Evolutionary conservation across 139 green algal species (phyloP), one percentile per base, ranked within the genome.

Genomic region (Astrephomene gubernaculifera): DNA sequence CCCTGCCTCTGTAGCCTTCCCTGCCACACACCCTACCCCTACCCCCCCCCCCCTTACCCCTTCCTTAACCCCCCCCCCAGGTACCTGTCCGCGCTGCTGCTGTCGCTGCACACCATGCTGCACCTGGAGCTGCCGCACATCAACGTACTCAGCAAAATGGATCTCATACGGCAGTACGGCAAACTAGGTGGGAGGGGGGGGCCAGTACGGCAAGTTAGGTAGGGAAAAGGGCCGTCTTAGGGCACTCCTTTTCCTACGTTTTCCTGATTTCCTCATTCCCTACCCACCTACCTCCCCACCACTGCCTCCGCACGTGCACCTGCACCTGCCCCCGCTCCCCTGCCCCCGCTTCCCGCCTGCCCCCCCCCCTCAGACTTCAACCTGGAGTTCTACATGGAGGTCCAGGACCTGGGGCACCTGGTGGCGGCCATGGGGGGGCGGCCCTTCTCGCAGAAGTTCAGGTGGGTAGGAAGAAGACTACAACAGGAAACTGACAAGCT

Each of bases 361-460:
- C 21, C 21, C 8, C 21, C 22, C 24, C 9, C 8, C 57, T 65
- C 43, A 92, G 91, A 89, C 1, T 97, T 99, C 83, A 93, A 94
- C 54, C 91, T 98, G 12, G 95, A 98, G 31, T 99, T 94, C 78
- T 99, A 98, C 90, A 95, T 95, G 2, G 90, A 98, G 86, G 96
- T 98, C 21, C 93, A 98, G 81, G 96, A 98, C 83, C 91, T 99
- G 54, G 86, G 79, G 0, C 94, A 96, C 86, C 87, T 98, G 41
- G 91, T 94, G 91, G 63, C 54, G 5, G 31, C 61, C 1, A 87
- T 89, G 87, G 89, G 86, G 19, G 29, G 83, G 14, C 76, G 81
- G 25, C 83, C 89, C 44, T 93, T 94, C 73, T 87, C 69, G 39
- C 79, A 78, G 10, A 87, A 89, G 53, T 95, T 92, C 88, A 93